phyloP scores from a whole-genome alignment of 495 filamentous ascomycete species.

The Neurospora sp. region DNA sequence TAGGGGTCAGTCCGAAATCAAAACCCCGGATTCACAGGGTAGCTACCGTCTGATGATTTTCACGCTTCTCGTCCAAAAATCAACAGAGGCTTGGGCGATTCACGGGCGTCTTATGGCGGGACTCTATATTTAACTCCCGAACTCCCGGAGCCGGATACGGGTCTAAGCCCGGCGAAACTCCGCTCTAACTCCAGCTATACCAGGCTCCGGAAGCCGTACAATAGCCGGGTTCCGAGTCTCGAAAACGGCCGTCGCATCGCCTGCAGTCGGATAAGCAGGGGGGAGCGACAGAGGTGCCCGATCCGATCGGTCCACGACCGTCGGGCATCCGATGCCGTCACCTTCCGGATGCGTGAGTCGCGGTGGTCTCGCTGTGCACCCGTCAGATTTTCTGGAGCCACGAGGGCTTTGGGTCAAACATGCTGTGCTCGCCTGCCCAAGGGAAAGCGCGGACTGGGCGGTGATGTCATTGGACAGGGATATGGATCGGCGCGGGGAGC shows the following conservation, averaged over 20 bases:
- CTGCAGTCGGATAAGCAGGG: background rate
- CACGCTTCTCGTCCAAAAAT: background rate
- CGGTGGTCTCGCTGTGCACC: background rate
- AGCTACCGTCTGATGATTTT: background rate
- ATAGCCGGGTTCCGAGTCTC: background rate
- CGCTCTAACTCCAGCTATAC: background rate
- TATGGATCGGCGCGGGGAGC: background rate
- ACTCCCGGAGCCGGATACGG: background rate
- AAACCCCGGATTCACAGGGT: background rate
- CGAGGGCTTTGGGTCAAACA: too few relatives aligned
- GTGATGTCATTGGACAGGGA: background rate
- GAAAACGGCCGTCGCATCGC: background rate
- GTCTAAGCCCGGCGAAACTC: background rate
- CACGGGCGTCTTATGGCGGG: background rate
- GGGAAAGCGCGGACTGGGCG: too few relatives aligned
- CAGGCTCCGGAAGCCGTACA: background rate
- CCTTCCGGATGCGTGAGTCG: background rate
- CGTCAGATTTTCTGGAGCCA: background rate
- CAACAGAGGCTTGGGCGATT: background rate
- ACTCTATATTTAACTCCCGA: too few relatives aligned
- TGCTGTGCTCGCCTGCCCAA: too few relatives aligned
- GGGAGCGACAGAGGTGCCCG: background rate
- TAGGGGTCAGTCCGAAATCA: background rate
- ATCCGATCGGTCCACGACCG: background rate
- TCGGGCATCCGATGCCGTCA: background rate